phyloP scores from a whole-genome alignment of 352 stramenopile genomes.

The Pythium myriotylum region DNA sequence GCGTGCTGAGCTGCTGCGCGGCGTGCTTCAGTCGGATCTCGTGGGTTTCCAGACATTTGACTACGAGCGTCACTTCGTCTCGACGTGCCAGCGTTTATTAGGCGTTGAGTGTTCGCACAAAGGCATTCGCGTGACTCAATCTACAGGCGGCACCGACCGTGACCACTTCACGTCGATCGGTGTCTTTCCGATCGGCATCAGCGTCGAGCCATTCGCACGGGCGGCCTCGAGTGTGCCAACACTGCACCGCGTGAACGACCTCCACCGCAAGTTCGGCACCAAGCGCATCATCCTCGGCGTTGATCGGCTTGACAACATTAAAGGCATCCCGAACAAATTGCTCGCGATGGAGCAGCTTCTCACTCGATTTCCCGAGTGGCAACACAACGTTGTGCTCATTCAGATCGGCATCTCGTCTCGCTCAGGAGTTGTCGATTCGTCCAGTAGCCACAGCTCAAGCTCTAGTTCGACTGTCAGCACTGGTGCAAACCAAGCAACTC shows the following conservation, averaged over 20 bases:
- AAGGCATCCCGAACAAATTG: conserved; percentile 90
- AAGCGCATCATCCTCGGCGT: conserved; percentile 86
- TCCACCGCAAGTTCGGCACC: conserved; percentile 76
- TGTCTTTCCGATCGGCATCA: conserved; percentile 88
- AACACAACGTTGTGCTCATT: conserved; percentile 94
- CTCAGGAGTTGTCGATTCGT: conserved; percentile 45
- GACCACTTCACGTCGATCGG: conserved; percentile 90
- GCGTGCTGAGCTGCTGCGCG: conserved; percentile 70
- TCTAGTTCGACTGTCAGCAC: conserved; percentile 7
- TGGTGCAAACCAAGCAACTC: no score
- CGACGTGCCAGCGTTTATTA: conserved; percentile 76
- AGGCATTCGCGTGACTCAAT: conserved; percentile 61
- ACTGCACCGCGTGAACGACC: conserved; percentile 65
- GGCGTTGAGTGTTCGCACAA: conserved; percentile 75
- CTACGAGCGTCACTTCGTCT: conserved; percentile 88
- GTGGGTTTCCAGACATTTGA: conserved; percentile 91
- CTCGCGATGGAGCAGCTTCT: conserved; percentile 87
- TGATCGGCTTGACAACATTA: conserved; percentile 88
- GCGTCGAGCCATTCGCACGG: conserved; percentile 77
- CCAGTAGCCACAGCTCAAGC: conserved; percentile 14
- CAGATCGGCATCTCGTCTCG: conserved; percentile 95
- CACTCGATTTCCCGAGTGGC: conserved; percentile 89
- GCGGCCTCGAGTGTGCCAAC: conserved; percentile 56
- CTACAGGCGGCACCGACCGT: conserved; percentile 40
- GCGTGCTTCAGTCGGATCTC: conserved; percentile 83